A percentile compares a stretch with the other conserved stretches of the same genome.
Evolutionary conservation across 2,329 filamentous ascomycete species (phyloP).

Genomic region (Septoria linicola): DNA sequence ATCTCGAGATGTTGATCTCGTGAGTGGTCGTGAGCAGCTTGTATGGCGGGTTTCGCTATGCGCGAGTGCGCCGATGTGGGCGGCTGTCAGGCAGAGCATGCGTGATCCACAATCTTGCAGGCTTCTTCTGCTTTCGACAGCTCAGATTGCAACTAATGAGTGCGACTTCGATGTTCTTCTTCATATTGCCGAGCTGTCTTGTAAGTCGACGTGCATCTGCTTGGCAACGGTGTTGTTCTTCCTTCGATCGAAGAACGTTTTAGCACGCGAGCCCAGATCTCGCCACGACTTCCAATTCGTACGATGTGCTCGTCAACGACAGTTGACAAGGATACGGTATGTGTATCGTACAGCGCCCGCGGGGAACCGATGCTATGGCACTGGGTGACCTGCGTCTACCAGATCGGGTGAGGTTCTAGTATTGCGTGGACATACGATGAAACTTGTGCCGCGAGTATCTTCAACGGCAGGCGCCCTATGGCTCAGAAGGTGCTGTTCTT

Average conservation of each 20-base stretch:
- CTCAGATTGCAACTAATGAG: background rate
- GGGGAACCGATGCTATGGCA: slow-evolving; percentile 3
- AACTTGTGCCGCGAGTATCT: background rate
- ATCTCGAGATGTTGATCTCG: background rate
- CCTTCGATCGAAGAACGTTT: background rate
- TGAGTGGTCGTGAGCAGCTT: background rate
- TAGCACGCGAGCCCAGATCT: slow-evolving; percentile 6
- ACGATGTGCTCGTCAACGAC: background rate
- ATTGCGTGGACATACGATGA: background rate
- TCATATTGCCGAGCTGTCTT: background rate
- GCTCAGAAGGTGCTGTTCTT: too few relatives aligned
- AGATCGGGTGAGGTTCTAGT: background rate
- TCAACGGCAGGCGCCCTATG: background rate
- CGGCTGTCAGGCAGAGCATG: background rate
- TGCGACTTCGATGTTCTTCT: background rate
- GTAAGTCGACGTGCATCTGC: background rate
- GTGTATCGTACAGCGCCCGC: background rate
- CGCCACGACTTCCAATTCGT: slow-evolving; percentile 9
- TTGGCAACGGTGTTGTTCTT: background rate
- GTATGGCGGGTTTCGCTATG: background rate
- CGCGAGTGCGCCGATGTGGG: background rate
- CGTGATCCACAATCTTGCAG: background rate
- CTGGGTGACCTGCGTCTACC: slow-evolving; percentile 7
- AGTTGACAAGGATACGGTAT: background rate
- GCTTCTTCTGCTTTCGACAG: background rate